Evolutionary conservation across 306 rosid species (phyloP).

Genomic region (Dryas octopetala): DNA sequence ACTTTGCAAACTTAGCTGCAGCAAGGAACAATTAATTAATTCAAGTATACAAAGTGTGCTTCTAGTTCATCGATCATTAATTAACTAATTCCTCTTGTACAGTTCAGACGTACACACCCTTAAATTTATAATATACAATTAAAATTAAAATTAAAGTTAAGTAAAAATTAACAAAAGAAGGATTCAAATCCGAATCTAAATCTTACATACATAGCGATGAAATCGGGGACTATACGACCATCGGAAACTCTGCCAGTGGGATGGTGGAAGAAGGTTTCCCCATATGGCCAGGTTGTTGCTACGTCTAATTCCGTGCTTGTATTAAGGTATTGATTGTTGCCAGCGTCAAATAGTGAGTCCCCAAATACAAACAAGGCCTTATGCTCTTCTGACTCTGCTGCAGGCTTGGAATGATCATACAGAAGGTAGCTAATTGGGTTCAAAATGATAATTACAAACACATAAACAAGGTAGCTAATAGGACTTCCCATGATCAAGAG

Average conservation of each 20-base stretch:
- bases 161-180: too few relatives aligned
- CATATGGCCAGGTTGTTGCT: constrained; percentile 38
- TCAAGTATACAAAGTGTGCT: too few relatives aligned
- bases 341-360: constrained; percentile 42
- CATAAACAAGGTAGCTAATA: background rate
- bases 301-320: constrained; percentile 9
- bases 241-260: constrained; percentile 47
- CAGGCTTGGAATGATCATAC: background rate
- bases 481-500: background rate
- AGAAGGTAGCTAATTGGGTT: background rate
- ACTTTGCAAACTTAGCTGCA: constrained; percentile 58
- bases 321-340: constrained; percentile 49
- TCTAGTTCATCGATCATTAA: too few relatives aligned
- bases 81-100: too few relatives aligned
- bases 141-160: too few relatives aligned
- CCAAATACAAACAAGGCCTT: constrained; percentile 44
- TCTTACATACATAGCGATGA: constrained; percentile 24
- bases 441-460: background rate
- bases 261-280: constrained; percentile 35
- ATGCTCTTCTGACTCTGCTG: background rate
- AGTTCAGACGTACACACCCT: too few relatives aligned
- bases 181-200: too few relatives aligned
- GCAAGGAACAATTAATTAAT: background rate
- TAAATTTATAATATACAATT: background rate
- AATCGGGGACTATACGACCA: constrained; percentile 47